A percentile compares a stretch with the other conserved stretches of the same genome.
These are phyloP conservation scores for Cystobasidium ongulense DNA, from an alignment of 768 basidiomycete genomes.

Conservation along the genomic window DNA sequence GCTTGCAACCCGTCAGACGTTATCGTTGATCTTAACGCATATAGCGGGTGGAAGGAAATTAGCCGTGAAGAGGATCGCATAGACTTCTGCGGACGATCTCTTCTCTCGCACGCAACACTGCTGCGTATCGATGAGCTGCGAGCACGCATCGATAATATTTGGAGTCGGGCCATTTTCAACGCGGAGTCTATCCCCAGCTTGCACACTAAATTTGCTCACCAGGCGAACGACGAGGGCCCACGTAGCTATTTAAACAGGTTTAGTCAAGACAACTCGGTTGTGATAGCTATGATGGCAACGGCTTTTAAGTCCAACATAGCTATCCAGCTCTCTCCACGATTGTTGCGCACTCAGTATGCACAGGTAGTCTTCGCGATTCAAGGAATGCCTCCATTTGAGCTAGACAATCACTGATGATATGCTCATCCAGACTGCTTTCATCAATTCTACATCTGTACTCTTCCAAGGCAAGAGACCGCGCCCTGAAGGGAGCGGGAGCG, in stretches of 20 bases:
- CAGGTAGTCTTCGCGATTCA: background rate
- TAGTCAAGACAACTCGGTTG: background rate
- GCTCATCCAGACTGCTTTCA: slow-evolving; percentile 1
- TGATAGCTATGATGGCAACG: background rate
- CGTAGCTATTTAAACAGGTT: too few relatives aligned
- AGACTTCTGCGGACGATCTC: background rate
- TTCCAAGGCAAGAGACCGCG: background rate
- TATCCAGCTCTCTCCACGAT: background rate
- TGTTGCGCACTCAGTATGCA: background rate
- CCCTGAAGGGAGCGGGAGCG: too few relatives aligned
- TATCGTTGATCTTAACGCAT: background rate
- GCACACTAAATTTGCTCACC: too few relatives aligned
- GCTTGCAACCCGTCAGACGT: background rate
- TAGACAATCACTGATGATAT: background rate
- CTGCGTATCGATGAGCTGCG: background rate
- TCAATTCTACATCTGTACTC: background rate
- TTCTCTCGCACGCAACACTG: background rate
- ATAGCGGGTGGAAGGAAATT: background rate
- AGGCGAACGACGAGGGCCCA: too few relatives aligned
- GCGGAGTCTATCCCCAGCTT: too few relatives aligned
- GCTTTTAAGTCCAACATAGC: background rate
- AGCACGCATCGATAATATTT: background rate
- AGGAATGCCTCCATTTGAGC: background rate
- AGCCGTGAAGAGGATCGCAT: background rate
- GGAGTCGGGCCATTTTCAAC: slow-evolving; percentile 6